Conservation (phyloP, 2,329 filamentous ascomycete species). For the Plectosphaerella cucumerina region DNA sequence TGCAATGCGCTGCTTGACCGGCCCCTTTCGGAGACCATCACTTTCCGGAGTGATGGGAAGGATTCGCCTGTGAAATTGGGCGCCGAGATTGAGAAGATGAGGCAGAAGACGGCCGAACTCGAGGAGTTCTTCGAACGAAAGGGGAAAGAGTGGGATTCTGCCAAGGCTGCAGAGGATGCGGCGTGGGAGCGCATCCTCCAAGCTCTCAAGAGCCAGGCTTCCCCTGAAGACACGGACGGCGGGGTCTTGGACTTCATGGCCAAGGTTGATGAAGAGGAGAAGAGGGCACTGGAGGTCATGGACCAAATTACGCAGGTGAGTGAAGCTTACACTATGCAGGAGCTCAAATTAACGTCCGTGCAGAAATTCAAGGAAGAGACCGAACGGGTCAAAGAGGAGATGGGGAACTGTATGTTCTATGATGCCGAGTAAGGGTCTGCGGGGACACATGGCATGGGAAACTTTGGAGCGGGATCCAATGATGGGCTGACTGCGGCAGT, state of each 20-base stretch:
- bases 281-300: too few relatives aligned
- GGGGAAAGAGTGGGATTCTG: background rate
- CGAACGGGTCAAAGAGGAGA: background rate
- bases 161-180: background rate
- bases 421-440: too few relatives aligned
- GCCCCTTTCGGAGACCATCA: background rate
- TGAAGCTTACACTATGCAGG: too few relatives aligned
- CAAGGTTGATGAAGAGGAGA: too few relatives aligned
- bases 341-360: too few relatives aligned
- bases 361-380: background rate
- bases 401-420: background rate
- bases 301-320: too few relatives aligned
- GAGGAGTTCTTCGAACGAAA: background rate
- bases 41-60: background rate
- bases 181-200: background rate
- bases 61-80: background rate
- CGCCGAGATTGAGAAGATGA: background rate
- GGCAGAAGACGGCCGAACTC: background rate
- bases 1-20: background rate
- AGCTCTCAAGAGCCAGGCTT: background rate
- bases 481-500: too few relatives aligned
- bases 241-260: too few relatives aligned
- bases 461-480: too few relatives aligned
- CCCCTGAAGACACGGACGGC: too few relatives aligned
- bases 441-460: too few relatives aligned